phyloP scores from a whole-genome alignment of 768 basidiomycete genomes.

The Neoboletus subvelutipes region DNA sequence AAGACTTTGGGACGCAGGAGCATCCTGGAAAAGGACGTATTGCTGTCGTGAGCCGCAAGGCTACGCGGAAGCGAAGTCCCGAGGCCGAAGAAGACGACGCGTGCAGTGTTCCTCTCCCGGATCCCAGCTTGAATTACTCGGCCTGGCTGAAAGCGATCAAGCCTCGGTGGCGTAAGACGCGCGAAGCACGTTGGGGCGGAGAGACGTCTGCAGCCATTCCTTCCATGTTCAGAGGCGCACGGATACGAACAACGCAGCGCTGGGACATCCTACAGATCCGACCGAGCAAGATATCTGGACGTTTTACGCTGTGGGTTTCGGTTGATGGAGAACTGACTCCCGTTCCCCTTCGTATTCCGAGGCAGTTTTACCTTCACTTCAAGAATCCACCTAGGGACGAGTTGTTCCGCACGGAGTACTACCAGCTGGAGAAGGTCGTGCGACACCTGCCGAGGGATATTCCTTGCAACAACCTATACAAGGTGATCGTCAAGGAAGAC shows the following conservation, averaged over 20 bases:
- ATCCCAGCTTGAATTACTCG: constrained; percentile 64
- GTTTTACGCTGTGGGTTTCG: constrained; percentile 86
- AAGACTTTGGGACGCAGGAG: constrained; percentile 47
- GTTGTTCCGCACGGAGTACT: constrained; percentile 67
- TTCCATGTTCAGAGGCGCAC: constrained; percentile 69
- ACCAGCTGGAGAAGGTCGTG: constrained; percentile 69
- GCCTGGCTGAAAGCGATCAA: constrained; percentile 78
- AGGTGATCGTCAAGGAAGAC: constrained; percentile 78
- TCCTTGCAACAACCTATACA: constrained; percentile 78
- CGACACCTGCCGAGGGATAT: constrained; percentile 78
- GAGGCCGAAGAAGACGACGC: constrained; percentile 36
- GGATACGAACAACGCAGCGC: constrained; percentile 57
- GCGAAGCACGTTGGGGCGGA: constrained; percentile 46
- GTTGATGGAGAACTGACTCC: constrained; percentile 77
- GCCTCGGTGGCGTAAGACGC: constrained; percentile 69
- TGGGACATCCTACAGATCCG: constrained; percentile 97
- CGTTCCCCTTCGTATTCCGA: constrained; percentile 79
- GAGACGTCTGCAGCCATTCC: constrained; percentile 50
- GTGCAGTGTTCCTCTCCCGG: constrained; percentile 47
- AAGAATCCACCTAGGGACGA: constrained; percentile 65
- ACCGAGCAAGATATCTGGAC: constrained; percentile 70
- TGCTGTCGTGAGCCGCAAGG: constrained; percentile 54
- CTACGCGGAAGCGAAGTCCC: constrained; percentile 41
- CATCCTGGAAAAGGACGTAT: constrained; percentile 39
- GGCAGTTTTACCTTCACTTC: constrained; percentile 92